These are phyloP conservation scores for Copromyces sp. DNA, from an alignment of 495 filamentous ascomycete species.

Conservation along the genomic window DNA sequence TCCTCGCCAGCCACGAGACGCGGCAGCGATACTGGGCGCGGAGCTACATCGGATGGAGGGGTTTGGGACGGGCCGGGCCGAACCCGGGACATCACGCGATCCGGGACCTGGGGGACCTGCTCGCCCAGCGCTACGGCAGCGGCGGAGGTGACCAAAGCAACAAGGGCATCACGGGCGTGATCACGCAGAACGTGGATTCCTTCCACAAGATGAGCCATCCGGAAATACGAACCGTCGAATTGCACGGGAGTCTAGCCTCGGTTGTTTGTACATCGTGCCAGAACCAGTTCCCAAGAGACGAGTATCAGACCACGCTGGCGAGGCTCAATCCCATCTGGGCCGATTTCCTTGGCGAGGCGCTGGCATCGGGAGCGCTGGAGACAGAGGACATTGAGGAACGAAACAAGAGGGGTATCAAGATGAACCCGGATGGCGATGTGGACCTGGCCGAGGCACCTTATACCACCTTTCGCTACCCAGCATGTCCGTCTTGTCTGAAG, in stretches of 20 bases:
- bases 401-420: constrained; percentile 56
- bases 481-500: constrained; percentile 71
- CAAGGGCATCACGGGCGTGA: constrained; percentile 62
- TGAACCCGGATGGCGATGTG: constrained; percentile 91
- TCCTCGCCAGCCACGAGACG: constrained; percentile 68
- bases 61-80: constrained; percentile 62
- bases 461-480: constrained; percentile 79
- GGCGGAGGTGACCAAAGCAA: background rate
- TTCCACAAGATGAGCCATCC: constrained; percentile 78
- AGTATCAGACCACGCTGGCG: constrained; percentile 68
- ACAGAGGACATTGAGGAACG: constrained; percentile 68
- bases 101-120: constrained; percentile 51
- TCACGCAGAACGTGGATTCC: constrained; percentile 96
- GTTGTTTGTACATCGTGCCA: constrained; percentile 73
- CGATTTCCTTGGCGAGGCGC: constrained; percentile 58
- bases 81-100: constrained; percentile 76
- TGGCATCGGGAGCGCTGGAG: constrained; percentile 61
- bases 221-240: constrained; percentile 60
- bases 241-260: constrained; percentile 81
- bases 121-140: background rate
- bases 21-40: constrained; percentile 94
- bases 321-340: constrained; percentile 81
- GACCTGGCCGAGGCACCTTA: constrained; percentile 85
- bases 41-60: constrained; percentile 87
- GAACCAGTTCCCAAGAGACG: constrained; percentile 52